Conservation (phyloP, 495 filamentous ascomycete genomes). For the Penicillium samsonianum region DNA sequence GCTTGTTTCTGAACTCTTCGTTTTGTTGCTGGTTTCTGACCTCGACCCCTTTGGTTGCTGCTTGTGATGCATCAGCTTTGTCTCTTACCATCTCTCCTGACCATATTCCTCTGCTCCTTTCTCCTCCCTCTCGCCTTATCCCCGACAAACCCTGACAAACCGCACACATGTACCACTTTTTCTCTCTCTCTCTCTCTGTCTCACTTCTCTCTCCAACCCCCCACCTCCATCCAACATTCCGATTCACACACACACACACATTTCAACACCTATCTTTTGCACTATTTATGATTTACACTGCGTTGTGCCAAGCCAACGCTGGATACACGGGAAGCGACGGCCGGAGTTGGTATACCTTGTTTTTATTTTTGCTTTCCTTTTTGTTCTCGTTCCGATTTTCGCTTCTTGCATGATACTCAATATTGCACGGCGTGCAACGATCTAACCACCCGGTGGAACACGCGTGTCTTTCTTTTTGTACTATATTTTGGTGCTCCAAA, state of each 20-base stretch:
- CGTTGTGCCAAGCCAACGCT: conserved; percentile 17
- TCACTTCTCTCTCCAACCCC: neutral
- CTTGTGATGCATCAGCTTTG: neutral
- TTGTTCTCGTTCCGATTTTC: neutral
- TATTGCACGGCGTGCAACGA: conserved; percentile 1
- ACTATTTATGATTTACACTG: conserved; percentile 7
- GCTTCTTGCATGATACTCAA: conserved; percentile 4
- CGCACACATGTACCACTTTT: neutral
- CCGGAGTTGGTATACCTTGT: conserved; percentile 13
- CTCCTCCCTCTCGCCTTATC: neutral
- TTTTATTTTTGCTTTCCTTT: conserved; percentile 1
- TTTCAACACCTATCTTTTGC: neutral
- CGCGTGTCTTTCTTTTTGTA: neutral
- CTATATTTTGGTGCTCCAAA: neutral
- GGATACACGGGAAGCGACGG: conserved; percentile 21
- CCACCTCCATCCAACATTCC: neutral
- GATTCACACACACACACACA: neutral
- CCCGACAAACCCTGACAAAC: no score
- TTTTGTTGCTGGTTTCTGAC: neutral
- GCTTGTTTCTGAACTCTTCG: neutral
- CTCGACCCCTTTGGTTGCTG: neutral
- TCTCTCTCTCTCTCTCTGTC: neutral
- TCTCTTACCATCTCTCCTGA: neutral
- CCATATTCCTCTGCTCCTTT: neutral
- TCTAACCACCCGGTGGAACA: neutral